Evolutionary conservation across 306 rosid genomes (phyloP), one percentile per base, ranked within the genome.

Genomic region (Dalbergia cochinchinensis): DNA sequence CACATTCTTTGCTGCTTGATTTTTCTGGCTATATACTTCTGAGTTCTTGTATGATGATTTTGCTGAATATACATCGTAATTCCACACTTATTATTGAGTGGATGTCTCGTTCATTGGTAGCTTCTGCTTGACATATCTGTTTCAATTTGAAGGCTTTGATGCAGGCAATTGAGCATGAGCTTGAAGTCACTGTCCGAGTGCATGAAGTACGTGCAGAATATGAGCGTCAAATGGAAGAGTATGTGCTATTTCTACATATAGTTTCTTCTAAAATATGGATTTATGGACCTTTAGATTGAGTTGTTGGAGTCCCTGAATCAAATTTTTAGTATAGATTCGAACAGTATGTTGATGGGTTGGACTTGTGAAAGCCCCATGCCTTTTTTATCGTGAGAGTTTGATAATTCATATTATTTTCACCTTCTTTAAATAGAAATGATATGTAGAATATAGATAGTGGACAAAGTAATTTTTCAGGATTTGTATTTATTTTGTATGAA

Each of bases 191-290:
- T 0, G 96, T 93, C 31, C 88, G 97, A 71, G 96, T 92, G 33
- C 93, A 95, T 80, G 99, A 95, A 91, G 99, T 95, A 9, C 98
- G 99, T 59, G 75, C 86, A 50, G 98, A 89, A 79, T 93, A 95
- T 69, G 97, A 88, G 71, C 95, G 97, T 70, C 99, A 93, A 84
- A 91, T 84, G 85, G 96, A 91, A 86, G 99, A 89, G 99, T 95
- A 85, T 48, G 98, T 81, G 45, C 53, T 71, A 33, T 57, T 69
- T 66, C 65, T 51, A 16, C 5, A 59, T 15, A 16, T 59, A 16
- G 54, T 48, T 62, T 68, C 41, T 75, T 69, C 15, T 22, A 54
- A 64, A 62, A 73, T 53, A 4, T 5, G 55, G 63, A 71, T 1
- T 26, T 26, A 2, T 26, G 31, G 31, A 26, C 22, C 39, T 57